phyloP scores from a whole-genome alignment of 2,329 filamentous ascomycete species.

The Ilyonectria sp. region DNA sequence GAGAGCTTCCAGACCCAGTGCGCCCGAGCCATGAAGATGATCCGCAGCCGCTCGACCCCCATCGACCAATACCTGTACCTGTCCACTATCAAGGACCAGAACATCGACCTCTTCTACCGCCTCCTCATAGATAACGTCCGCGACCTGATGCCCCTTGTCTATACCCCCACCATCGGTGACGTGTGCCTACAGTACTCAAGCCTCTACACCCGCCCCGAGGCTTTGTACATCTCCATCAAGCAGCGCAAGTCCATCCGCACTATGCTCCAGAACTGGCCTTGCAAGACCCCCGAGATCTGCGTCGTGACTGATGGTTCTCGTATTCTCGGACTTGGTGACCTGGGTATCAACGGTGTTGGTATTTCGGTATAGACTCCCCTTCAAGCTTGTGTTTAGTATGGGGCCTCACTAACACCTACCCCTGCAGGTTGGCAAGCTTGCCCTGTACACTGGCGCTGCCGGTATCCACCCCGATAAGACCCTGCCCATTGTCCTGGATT shows the following conservation, averaged over 20 bases:
- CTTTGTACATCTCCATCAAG: constrained; percentile 95
- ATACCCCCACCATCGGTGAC: constrained; percentile 93
- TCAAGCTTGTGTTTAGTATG: background rate
- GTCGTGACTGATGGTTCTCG: constrained; percentile 97
- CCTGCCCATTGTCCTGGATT: constrained; percentile 78
- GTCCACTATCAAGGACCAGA: constrained; percentile 81
- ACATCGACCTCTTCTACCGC: constrained; percentile 87
- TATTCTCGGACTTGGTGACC: constrained; percentile 91
- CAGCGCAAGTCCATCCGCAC: constrained; percentile 91
- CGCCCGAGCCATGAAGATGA: constrained; percentile 80
- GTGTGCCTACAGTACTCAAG: constrained; percentile 97
- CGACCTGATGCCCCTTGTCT: constrained; percentile 87
- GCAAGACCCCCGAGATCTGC: constrained; percentile 91
- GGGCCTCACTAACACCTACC: constrained; percentile 45
- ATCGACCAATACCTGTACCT: constrained; percentile 91
- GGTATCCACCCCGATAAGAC: constrained; percentile 93
- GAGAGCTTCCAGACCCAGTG: constrained; percentile 73
- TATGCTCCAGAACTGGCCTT: constrained; percentile 94
- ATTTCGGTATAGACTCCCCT: constrained; percentile 78
- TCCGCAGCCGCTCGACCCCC: constrained; percentile 76
- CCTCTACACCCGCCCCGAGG: constrained; percentile 95
- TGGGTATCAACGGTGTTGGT: constrained; percentile 97
- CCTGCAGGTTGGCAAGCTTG: constrained; percentile 86
- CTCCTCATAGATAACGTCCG: constrained; percentile 83
- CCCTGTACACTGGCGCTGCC: constrained; percentile 94